Conservation (phyloP, 257 asterid species). For the Nicotiana undulata region DNA sequence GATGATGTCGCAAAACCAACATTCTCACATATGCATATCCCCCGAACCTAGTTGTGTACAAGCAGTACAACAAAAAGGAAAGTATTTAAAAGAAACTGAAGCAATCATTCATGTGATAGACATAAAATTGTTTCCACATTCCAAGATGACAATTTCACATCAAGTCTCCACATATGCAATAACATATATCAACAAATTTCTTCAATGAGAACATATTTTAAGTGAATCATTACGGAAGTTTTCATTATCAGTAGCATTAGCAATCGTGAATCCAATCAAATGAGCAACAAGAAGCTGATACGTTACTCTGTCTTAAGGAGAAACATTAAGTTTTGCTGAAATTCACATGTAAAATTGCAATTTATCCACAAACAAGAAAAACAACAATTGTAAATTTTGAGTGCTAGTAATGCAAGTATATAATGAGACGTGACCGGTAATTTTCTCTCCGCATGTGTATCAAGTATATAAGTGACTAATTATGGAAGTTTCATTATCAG, state of each 20-base stretch:
- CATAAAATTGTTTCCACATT: not conserved
- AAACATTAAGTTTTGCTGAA: too few relatives aligned
- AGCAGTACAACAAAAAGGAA: not conserved
- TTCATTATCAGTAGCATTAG: too few relatives aligned
- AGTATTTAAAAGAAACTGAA: not conserved
- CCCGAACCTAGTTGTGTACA: conserved; percentile 61
- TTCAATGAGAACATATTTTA: not conserved
- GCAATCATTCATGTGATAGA: not conserved
- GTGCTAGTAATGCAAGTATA: not conserved
- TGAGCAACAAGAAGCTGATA: not conserved
- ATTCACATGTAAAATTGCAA: not conserved
- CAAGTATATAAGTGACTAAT: not conserved
- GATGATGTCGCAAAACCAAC: conserved; percentile 93
- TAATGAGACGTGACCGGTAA: conserved; percentile 54
- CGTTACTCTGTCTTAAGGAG: not conserved
- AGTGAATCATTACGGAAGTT: not conserved
- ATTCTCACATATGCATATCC: conserved; percentile 75
- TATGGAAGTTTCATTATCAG: too few relatives aligned
- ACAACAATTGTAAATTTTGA: not conserved
- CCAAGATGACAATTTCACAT: not conserved
- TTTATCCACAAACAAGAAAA: too few relatives aligned
- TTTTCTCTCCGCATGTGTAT: not conserved
- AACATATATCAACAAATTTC: not conserved
- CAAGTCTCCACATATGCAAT: not conserved
- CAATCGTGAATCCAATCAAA: not conserved